Base-by-base conservation (phyloP, 139 green algal genomes). In the Volvox reticuliferus region DNA sequence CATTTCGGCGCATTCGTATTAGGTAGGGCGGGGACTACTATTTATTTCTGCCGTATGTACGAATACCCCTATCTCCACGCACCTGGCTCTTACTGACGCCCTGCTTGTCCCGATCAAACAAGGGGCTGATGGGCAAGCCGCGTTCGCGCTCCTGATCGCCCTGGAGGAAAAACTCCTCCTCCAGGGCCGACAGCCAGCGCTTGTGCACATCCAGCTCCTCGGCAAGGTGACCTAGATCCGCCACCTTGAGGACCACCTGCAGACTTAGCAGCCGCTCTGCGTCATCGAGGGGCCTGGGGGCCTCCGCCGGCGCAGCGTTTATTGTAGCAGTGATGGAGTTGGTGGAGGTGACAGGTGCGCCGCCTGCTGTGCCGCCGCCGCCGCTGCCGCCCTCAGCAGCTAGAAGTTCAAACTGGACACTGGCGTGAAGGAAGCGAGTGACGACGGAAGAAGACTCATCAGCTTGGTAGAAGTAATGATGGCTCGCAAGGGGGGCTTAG, bases 111-210 rank as follows among this genome's bases (percentile, higher is more conserved):
- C 93, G 89, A 80, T 95, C 93, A 73, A 94, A 94, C 32, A 95
- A 85, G 19, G 92, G 92, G 32, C 83, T 92, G 35, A 93, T 78
- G 12, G 89, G 78, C 87, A 94, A 76, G 30, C 82, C 75, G 35
- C 73, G 18, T n/a, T 82, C n/a, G 65, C 78, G 79, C 92, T 96
- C 93, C 0, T 30, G 63, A 88, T 96, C 94, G 32, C 94, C 94
- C 83, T 85, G 81, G 33, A 65, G n/a, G 84, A 96, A 95, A 67
- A 94, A 92, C 88, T 95, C 94, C 76, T 94, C 92, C 71, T 95
- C 89, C 82, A 96, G 90, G 0, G 28, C 61, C 0, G 67, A 19
- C 21, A 94, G 93, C 94, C 94, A 96, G n/a, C 88, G 63, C 65
- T 86, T 71, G 89, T 96, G 94, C 69, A 95, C 90, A 1, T 87